Base-by-base conservation (phyloP, 2,329 filamentous ascomycete species). In the Monilinia aucupariae region DNA sequence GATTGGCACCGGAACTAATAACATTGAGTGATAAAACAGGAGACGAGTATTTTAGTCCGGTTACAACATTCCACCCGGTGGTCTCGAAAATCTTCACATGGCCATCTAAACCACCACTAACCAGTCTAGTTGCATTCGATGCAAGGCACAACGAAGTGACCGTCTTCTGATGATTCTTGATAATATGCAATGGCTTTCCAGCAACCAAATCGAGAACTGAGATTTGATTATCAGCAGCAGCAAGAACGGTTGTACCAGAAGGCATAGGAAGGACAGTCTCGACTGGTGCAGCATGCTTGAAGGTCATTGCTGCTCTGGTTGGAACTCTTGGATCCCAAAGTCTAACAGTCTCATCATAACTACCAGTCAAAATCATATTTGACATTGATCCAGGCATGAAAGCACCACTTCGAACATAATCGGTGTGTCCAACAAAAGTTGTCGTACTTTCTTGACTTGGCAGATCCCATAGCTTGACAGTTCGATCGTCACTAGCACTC, bases 11-110 rank as follows among this genome's bases (percentile, higher is more conserved):
- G 10, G 85, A 81, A 15, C 83, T 81, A 67, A 97, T 85, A 50
- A 96, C 88, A 64, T 83, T 85, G 64, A 97, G 82, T 12, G 91
- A 90, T 15, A 99, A 84, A 64, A 99, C 89, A 1, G 94, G 94
- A 1, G 91, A 90, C 6, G 91, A 88, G 76, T 97, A 99, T 77
- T 97, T 99, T 65, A 89, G 86, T 59, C 91, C 93, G 47, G 91
- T 89, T n/a, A 97, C 92, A 9, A 97, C 90, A 73, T 97, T 96
- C 94, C 94, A 99, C 58, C 85, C 88, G 0, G 87, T 87, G 1
- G 92, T 97, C 77, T 97, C 93, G 71, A 96, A 97, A 47, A 99
- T 86, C 78, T 99, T 99, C 78, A 97, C 87, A 76, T 97, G 94
- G 12, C 94, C 96, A 75, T 99, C 94, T 52, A 99, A 81, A 25